A percentile compares a stretch with the other conserved stretches of the same genome.
phyloP scores from a whole-genome alignment of 1,284 basidiomycete species.

The Omphalotus olearius region DNA sequence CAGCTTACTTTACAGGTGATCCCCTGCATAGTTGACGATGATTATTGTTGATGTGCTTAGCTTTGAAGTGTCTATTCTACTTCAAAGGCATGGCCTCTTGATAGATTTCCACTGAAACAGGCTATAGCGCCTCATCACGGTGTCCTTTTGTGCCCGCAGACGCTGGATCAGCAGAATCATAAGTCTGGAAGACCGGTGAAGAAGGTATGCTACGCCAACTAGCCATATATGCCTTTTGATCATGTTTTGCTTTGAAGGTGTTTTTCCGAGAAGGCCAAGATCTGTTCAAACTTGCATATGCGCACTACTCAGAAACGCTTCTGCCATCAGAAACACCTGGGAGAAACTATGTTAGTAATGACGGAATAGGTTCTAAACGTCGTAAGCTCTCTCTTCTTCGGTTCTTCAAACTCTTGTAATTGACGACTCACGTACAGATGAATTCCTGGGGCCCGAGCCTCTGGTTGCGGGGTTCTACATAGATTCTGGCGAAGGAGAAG shows the following conservation, averaged over 20 bases:
- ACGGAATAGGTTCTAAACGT: background rate
- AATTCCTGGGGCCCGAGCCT: background rate
- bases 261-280: background rate
- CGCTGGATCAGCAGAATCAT: background rate
- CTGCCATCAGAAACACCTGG: background rate
- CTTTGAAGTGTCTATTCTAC: no score
- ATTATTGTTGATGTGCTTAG: background rate
- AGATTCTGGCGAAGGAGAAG: background rate
- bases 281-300: background rate
- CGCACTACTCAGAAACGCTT: background rate
- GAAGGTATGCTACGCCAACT: background rate
- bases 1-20: background rate
- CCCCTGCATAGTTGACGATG: background rate
- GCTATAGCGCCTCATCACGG: background rate
- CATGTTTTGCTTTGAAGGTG: background rate
- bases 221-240: background rate
- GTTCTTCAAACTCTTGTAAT: background rate
- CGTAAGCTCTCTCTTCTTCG: background rate
- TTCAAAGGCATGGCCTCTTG: background rate
- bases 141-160: background rate
- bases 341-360: background rate
- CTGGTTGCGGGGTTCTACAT: background rate
- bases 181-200: background rate
- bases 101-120: background rate
- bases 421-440: background rate